A percentile compares a stretch with the other conserved stretches of the same genome.
phyloP scores from a whole-genome alignment of 139 green algal genomes.

The Picochlorum sp. region DNA sequence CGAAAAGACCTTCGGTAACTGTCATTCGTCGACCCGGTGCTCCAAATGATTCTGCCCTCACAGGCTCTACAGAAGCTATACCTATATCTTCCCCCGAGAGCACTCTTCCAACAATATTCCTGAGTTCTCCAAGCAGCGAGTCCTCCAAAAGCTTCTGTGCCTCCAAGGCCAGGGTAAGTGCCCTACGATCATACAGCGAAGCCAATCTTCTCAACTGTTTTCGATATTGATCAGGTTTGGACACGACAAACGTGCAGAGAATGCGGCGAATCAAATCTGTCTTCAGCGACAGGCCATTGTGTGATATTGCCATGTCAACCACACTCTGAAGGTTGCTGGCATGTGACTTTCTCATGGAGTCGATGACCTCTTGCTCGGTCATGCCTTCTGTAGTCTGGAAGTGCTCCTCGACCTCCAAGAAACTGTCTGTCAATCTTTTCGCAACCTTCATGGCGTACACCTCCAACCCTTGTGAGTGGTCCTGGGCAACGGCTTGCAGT shows the following conservation, averaged over 20 bases:
- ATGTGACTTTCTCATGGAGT: constrained; percentile 64
- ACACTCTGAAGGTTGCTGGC: constrained; percentile 48
- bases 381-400: constrained; percentile 26
- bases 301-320: constrained; percentile 72
- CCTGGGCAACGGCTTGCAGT: constrained; percentile 44
- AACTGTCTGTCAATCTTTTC: constrained; percentile 58
- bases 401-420: constrained; percentile 47
- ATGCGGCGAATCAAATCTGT: constrained; percentile 59
- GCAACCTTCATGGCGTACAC: constrained; percentile 38
- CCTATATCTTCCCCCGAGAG: constrained; percentile 79
- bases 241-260: constrained; percentile 65
- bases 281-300: constrained; percentile 69
- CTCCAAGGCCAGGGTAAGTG: constrained; percentile 28
- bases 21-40: constrained; percentile 15
- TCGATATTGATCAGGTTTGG: constrained; percentile 57
- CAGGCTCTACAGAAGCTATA: neutral
- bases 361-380: constrained; percentile 83
- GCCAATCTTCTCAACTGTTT: constrained; percentile 64
- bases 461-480: constrained; percentile 52
- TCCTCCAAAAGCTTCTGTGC: constrained; percentile 76
- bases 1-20: constrained; percentile 54
- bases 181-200: constrained; percentile 34
- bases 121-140: constrained; percentile 77
- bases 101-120: constrained; percentile 61
- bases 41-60: neutral